These are phyloP conservation scores for Mangifera indica DNA, from an alignment of 345 rosid species.

Conservation along the genomic window DNA sequence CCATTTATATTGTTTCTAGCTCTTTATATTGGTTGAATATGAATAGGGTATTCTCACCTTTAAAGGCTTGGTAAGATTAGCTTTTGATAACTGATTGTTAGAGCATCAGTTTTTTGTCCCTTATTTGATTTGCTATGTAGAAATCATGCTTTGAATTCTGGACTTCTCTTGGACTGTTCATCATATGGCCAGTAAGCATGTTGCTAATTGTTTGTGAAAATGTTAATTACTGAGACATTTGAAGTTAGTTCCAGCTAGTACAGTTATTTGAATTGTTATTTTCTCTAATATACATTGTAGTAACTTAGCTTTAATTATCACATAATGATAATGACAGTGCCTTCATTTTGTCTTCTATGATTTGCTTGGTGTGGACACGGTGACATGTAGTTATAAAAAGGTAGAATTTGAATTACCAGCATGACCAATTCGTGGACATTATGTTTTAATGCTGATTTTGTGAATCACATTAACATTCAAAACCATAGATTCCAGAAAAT, in stretches of 20 bases:
- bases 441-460: not conserved
- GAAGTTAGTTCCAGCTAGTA: not conserved
- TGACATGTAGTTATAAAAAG: too few species aligned
- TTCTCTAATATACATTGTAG: not conserved
- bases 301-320: slow-evolving; percentile 4
- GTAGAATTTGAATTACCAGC: not conserved
- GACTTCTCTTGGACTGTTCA: not conserved
- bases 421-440: not conserved
- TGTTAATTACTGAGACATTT: not conserved
- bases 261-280: not conserved
- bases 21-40: not conserved
- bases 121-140: not conserved
- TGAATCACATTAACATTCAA: not conserved
- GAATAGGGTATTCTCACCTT: too few species aligned
- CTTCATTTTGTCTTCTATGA: not conserved
- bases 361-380: not conserved
- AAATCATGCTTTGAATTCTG: not conserved
- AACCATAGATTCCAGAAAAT: not conserved
- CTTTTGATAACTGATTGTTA: not conserved
- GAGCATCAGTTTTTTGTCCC: not conserved
- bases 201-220: not conserved
- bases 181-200: not conserved
- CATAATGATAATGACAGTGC: not conserved
- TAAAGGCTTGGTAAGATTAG: not conserved
- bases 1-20: not conserved